phyloP scores from a whole-genome alignment of 768 basidiomycete genomes.

The Boletus sp. region DNA sequence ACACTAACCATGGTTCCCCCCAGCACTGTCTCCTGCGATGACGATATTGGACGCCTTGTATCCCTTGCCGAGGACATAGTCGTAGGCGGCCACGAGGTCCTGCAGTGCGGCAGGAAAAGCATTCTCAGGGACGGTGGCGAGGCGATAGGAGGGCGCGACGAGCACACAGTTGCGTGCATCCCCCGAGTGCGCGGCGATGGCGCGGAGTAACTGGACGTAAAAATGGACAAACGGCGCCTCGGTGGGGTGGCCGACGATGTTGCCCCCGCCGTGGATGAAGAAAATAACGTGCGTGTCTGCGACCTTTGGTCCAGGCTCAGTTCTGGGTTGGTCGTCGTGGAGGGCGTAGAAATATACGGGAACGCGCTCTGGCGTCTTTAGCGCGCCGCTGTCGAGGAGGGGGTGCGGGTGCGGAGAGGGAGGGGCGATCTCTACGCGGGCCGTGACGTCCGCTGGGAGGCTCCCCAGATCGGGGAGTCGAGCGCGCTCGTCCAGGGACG shows the following conservation, averaged over 20 bases:
- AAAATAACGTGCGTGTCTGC: conserved; percentile 18
- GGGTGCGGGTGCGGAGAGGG: conserved; percentile 5
- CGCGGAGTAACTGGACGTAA: conserved; percentile 10
- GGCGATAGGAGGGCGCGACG: conserved; percentile 23
- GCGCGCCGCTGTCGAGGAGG: not conserved
- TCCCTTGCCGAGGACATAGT: conserved; percentile 23
- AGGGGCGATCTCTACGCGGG: conserved; percentile 17
- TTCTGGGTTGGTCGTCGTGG: not conserved
- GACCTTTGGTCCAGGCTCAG: not conserved
- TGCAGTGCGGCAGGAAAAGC: conserved; percentile 22
- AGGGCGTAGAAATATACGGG: conserved; percentile 21
- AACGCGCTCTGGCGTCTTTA: conserved; percentile 17
- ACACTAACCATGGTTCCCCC: conserved; percentile 23
- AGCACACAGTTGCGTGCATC: conserved; percentile 6
- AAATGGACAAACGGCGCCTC: not conserved
- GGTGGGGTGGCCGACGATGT: conserved; percentile 18
- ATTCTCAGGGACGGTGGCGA: conserved; percentile 24
- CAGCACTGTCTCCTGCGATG: conserved; percentile 26
- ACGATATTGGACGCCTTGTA: conserved; percentile 20
- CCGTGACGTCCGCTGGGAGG: conserved; percentile 11
- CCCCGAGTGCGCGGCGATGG: not conserved
- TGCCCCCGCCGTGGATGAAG: conserved; percentile 24
- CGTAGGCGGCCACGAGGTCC: conserved; percentile 25
- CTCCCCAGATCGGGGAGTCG: not conserved
- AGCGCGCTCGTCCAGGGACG: conserved; percentile 16